phyloP scores from a whole-genome alignment of 2,329 filamentous ascomycete genomes.

The Claviceps sp. region DNA sequence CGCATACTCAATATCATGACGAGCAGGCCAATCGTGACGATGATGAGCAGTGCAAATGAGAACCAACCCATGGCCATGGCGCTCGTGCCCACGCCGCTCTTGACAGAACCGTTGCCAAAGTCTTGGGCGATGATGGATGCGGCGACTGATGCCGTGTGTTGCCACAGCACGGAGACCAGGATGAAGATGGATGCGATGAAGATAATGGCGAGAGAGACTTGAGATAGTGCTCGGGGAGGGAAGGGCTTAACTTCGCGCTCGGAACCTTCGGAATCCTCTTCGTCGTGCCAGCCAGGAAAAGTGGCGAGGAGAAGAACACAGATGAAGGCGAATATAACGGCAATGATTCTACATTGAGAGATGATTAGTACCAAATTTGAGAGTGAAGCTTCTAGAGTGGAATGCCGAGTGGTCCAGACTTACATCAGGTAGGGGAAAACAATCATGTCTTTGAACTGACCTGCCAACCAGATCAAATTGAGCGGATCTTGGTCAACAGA shows the following conservation, averaged over 20 bases:
- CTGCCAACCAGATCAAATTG: slow-evolving; percentile 93
- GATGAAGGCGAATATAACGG: slow-evolving; percentile 92
- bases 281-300: slow-evolving; percentile 95
- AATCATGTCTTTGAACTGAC: slow-evolving; percentile 96
- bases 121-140: slow-evolving; percentile 89
- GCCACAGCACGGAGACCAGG: slow-evolving; percentile 69
- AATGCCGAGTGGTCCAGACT: slow-evolving; percentile 21
- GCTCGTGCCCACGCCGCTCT: slow-evolving; percentile 77
- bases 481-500: slow-evolving; percentile 86
- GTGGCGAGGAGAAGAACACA: slow-evolving; percentile 91
- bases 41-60: slow-evolving; percentile 80
- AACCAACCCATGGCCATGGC: slow-evolving; percentile 99
- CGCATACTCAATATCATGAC: slow-evolving; percentile 95
- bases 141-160: slow-evolving; percentile 92
- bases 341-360: slow-evolving; percentile 59
- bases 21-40: slow-evolving; percentile 87
- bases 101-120: slow-evolving; percentile 78
- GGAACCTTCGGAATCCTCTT: slow-evolving; percentile 64
- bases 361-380: no score
- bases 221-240: slow-evolving; percentile 80
- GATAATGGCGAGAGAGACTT: slow-evolving; percentile 86
- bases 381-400: background rate
- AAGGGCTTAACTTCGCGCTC: slow-evolving; percentile 91
- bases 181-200: slow-evolving; percentile 62
- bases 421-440: slow-evolving; percentile 95